A percentile compares a stretch with the other conserved stretches of the same genome.
phyloP scores from a whole-genome alignment of 352 stramenopile species.

The Globisporangium irregulare region DNA sequence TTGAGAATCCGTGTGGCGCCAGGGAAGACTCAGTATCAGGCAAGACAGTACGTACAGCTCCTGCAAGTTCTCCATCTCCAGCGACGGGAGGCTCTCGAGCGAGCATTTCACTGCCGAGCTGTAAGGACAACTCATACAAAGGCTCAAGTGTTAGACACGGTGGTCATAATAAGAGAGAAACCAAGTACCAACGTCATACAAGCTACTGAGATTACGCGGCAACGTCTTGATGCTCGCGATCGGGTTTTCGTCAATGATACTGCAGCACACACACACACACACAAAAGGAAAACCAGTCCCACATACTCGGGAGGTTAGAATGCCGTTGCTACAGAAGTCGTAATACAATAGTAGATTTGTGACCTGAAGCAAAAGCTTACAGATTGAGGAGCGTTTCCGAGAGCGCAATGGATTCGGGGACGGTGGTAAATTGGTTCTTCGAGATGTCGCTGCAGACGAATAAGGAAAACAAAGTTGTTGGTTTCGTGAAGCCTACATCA shows the following conservation, averaged over 20 bases:
- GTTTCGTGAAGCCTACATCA: neutral
- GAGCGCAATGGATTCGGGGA: conserved; percentile 1
- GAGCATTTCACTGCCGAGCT: conserved; percentile 8
- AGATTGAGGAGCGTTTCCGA: conserved; percentile 11
- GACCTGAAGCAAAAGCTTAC: neutral
- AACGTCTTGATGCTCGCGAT: conserved; percentile 2
- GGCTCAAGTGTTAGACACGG: neutral
- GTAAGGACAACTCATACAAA: neutral
- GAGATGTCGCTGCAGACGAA: conserved; percentile 7
- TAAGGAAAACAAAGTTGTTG: neutral
- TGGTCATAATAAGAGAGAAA: neutral
- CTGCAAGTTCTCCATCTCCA: neutral
- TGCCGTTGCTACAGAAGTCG: neutral
- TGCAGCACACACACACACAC: neutral
- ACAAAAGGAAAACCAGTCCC: neutral
- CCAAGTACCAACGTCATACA: neutral
- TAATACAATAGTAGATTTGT: neutral
- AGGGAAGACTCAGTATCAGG: neutral
- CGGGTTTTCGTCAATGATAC: conserved; percentile 13
- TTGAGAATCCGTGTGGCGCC: neutral
- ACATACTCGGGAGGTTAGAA: neutral
- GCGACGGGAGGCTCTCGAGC: neutral
- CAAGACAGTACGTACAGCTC: neutral
- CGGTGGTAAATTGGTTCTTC: conserved; percentile 8
- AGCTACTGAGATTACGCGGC: conserved; percentile 8